Percentiles rank a stretch among this genome's conserved stretches.
Conservation (phyloP, 352 stramenopile genomes). For the Phytopythium kandeliae region DNA sequence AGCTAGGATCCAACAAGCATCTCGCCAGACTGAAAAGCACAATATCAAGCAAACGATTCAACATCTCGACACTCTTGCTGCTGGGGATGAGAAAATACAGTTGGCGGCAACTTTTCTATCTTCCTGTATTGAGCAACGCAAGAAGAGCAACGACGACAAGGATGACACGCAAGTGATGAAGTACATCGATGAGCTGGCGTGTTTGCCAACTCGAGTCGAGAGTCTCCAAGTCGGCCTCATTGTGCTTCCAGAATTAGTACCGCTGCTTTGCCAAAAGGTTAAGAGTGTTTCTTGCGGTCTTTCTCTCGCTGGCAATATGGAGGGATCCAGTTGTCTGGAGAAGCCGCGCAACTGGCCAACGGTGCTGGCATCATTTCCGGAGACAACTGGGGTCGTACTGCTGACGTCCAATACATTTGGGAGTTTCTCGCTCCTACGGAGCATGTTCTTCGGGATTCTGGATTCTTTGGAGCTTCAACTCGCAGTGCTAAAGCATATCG, state of each 20-base stretch:
- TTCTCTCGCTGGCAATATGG: background rate
- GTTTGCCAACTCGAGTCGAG: slow-evolving; percentile 1
- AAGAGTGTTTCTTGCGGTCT: background rate
- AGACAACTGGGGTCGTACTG: slow-evolving; percentile 17
- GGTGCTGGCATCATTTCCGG: slow-evolving; percentile 7
- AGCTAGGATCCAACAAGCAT: background rate
- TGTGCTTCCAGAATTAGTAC: slow-evolving; percentile 5
- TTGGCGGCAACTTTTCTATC: background rate
- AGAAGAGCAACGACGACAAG: too few relatives aligned
- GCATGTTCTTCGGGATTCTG: slow-evolving; percentile 24
- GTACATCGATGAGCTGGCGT: background rate
- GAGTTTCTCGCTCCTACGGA: slow-evolving; percentile 26
- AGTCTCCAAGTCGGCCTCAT: slow-evolving; percentile 6
- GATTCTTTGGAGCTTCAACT: slow-evolving; percentile 10
- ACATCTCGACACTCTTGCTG: background rate
- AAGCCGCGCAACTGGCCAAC: background rate
- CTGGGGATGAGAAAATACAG: background rate
- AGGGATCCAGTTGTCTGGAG: background rate
- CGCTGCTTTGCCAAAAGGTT: background rate
- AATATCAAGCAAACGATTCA: background rate
- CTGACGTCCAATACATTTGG: slow-evolving; percentile 14
- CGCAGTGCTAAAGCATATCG: slow-evolving; percentile 10
- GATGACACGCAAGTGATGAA: background rate
- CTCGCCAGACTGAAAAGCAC: background rate
- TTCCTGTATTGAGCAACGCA: background rate